Percentiles rank a stretch among this genome's conserved stretches.
These are phyloP conservation scores for Pseudofabraea citricarpa DNA, from an alignment of 2,329 filamentous ascomycete genomes.

Conservation along the genomic window DNA sequence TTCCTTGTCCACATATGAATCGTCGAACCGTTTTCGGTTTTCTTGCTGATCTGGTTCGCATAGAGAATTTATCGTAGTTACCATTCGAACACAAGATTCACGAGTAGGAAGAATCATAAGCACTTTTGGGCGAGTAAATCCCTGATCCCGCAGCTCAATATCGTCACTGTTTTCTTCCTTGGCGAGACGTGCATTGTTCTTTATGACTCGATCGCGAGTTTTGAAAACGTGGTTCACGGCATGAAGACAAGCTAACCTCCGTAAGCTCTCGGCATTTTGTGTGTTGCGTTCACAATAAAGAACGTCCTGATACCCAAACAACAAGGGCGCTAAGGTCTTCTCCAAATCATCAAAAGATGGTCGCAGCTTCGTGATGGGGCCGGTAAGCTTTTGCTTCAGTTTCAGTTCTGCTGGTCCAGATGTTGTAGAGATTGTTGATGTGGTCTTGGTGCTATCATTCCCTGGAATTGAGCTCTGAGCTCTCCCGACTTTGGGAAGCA, in stretches of 20 bases:
- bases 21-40: conserved; percentile 88
- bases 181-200: conserved; percentile 79
- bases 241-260: conserved; percentile 74
- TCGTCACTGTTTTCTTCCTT: conserved; percentile 60
- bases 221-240: conserved; percentile 90
- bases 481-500: conserved; percentile 39
- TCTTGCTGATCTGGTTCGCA: conserved; percentile 87
- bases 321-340: conserved; percentile 59
- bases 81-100: conserved; percentile 73
- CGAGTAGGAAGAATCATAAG: conserved; percentile 86
- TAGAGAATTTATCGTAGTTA: conserved; percentile 71
- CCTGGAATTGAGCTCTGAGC: conserved; percentile 43
- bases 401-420: conserved; percentile 43
- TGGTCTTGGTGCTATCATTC: conserved; percentile 28
- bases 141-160: conserved; percentile 81
- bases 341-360: conserved; percentile 57
- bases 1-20: conserved; percentile 69
- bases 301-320: conserved; percentile 81
- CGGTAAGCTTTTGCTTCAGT: conserved; percentile 66
- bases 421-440: conserved; percentile 4
- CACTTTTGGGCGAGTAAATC: conserved; percentile 91
- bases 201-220: conserved; percentile 86
- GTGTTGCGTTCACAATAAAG: conserved; percentile 69
- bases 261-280: conserved; percentile 62
- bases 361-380: conserved; percentile 47